Conservation (phyloP, 2,329 filamentous ascomycete genomes). For the Fusarium subtropicale region DNA sequence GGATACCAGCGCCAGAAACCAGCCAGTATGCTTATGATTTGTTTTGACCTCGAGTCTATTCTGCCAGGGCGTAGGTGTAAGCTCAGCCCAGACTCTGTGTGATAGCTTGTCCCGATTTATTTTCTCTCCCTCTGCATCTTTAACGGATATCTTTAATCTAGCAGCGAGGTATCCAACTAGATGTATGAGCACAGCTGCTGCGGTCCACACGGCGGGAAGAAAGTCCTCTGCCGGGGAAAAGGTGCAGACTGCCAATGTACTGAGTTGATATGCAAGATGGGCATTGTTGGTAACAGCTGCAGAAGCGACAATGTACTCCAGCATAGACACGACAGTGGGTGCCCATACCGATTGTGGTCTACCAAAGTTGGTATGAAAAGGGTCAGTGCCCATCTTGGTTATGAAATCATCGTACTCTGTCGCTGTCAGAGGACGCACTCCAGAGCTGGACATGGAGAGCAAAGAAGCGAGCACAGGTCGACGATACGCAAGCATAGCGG, state of each 20-base stretch:
- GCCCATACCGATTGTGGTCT: background rate
- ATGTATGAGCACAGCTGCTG: conserved; percentile 5
- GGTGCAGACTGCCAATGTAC: conserved; percentile 29
- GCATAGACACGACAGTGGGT: background rate
- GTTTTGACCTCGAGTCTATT: conserved; percentile 1
- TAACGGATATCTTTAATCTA: background rate
- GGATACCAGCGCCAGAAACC: conserved; percentile 23
- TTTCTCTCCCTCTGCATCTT: background rate
- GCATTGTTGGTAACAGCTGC: conserved; percentile 32
- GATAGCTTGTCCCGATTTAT: background rate
- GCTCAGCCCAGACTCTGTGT: background rate
- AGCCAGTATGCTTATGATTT: background rate
- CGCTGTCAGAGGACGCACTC: conserved; percentile 18
- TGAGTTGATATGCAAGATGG: conserved; percentile 28
- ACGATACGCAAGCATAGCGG: conserved; percentile 32
- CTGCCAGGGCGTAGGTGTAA: conserved; percentile 17
- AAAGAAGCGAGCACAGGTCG: conserved; percentile 38
- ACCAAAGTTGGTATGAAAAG: conserved; percentile 8
- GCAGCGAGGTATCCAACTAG: conserved; percentile 2
- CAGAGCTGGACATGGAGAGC: conserved; percentile 31
- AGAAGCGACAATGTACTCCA: conserved; percentile 11
- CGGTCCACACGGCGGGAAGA: conserved; percentile 25
- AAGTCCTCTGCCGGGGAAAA: conserved; percentile 31
- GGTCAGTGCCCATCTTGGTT: background rate
- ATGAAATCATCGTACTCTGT: conserved; percentile 21